phyloP scores from a whole-genome alignment of 2,329 filamentous ascomycete genomes.

The Paecilomyces sp. region DNA sequence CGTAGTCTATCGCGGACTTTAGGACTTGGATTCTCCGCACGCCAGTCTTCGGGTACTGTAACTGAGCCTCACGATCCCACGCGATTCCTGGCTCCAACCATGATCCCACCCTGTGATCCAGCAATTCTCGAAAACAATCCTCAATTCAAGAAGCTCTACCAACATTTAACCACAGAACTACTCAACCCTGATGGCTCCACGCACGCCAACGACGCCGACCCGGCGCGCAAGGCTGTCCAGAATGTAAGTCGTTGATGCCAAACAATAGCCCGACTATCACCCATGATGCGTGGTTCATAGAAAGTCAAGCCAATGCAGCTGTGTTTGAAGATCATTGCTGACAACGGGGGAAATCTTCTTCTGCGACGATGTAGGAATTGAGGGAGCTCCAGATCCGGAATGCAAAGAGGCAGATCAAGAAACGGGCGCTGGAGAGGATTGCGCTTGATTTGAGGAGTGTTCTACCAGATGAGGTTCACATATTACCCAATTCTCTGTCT shows the following conservation, averaged over 20 bases:
- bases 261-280: background rate
- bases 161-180: slow-evolving; percentile 28
- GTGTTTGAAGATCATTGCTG: too few species aligned
- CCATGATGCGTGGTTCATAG: background rate
- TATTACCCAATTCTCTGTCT: too few species aligned
- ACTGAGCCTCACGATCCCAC: background rate
- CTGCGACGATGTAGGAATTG: slow-evolving; percentile 21
- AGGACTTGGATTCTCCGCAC: background rate
- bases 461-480: slow-evolving; percentile 21
- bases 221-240: slow-evolving; percentile 19
- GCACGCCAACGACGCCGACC: slow-evolving; percentile 20
- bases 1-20: too few species aligned
- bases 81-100: slow-evolving; percentile 11
- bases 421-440: slow-evolving; percentile 21
- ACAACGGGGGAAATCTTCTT: too few species aligned
- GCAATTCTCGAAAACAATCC: slow-evolving; percentile 33
- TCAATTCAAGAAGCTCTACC: slow-evolving; percentile 35
- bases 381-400: slow-evolving; percentile 23
- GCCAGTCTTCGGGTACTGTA: background rate
- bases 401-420: slow-evolving; percentile 27
- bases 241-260: slow-evolving; percentile 20
- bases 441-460: slow-evolving; percentile 25
- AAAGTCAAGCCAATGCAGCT: background rate
- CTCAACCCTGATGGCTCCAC: slow-evolving; percentile 36
- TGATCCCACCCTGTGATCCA: slow-evolving; percentile 37